Conservation (phyloP, 345 rosid species). For the Fremontodendron californicum region DNA sequence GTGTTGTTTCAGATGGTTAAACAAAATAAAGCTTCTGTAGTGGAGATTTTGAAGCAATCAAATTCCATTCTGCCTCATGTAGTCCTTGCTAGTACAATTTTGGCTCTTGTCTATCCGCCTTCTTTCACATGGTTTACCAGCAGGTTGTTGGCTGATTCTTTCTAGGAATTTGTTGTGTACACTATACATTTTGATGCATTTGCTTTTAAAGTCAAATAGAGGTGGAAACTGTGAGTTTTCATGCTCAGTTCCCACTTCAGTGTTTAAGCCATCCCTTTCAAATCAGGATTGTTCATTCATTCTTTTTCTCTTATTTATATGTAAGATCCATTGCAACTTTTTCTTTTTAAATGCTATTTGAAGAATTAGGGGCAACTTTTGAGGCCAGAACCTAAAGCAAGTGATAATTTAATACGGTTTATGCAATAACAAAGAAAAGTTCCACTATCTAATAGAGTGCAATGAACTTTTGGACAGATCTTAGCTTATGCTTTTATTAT, state of each 20-base stretch:
- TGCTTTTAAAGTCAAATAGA: not conserved
- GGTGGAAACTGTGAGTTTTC: not conserved
- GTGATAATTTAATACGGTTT: not conserved
- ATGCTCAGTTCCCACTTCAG: not conserved
- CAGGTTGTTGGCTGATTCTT: slow-evolving; percentile 41
- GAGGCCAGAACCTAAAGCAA: not conserved
- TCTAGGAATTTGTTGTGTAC: not conserved
- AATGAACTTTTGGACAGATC: not conserved
- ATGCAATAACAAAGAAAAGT: not conserved
- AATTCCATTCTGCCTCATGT: slow-evolving; percentile 83
- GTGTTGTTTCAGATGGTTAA: slow-evolving; percentile 31
- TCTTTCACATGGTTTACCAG: slow-evolving; percentile 94
- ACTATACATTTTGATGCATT: not conserved
- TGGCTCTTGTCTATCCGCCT: slow-evolving; percentile 92
- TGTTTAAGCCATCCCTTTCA: not conserved
- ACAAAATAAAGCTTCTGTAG: slow-evolving; percentile 34
- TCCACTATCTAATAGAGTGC: not conserved
- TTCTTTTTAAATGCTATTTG: not conserved
- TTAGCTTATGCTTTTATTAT: slow-evolving; percentile 9
- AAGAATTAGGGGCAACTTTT: not conserved
- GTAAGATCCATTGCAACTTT: not conserved
- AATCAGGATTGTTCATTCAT: not conserved
- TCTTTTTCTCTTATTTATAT: not conserved
- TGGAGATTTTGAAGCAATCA: slow-evolving; percentile 62
- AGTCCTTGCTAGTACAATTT: slow-evolving; percentile 73